These are phyloP conservation scores for Schizothecium vesticola DNA, from an alignment of 495 filamentous ascomycete genomes.

Conservation along the genomic window DNA sequence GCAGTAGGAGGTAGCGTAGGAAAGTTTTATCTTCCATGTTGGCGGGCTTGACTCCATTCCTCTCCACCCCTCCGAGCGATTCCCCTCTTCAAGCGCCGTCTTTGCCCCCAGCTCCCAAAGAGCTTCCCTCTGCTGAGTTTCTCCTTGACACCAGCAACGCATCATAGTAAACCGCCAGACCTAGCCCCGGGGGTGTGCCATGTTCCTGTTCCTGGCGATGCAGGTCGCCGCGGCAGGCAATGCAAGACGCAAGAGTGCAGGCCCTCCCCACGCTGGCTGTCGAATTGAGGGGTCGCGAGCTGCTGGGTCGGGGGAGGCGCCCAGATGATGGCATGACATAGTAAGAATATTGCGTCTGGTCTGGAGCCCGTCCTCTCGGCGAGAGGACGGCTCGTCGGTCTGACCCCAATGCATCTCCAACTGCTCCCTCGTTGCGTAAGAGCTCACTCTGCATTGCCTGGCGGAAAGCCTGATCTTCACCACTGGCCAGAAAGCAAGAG, in stretches of 20 bases:
- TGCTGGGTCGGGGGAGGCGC: neutral
- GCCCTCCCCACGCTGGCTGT: neutral
- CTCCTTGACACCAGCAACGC: neutral
- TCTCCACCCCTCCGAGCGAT: neutral
- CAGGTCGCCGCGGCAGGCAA: neutral
- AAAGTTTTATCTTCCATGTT: neutral
- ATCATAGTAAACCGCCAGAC: neutral
- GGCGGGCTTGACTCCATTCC: neutral
- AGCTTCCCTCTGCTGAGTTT: neutral
- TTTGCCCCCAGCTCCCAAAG: neutral
- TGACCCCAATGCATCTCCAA: slow-evolving; percentile 8
- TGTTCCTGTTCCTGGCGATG: slow-evolving; percentile 10
- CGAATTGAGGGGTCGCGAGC: neutral
- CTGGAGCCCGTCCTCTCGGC: neutral
- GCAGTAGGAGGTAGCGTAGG: neutral
- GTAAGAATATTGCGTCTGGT: neutral
- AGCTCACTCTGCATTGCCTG: neutral
- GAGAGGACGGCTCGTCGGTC: neutral
- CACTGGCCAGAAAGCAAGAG: neutral
- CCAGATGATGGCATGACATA: neutral
- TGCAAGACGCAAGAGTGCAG: neutral
- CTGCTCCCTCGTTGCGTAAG: slow-evolving; percentile 7
- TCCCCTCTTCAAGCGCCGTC: neutral
- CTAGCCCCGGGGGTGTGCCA: neutral
- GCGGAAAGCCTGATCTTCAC: neutral